Evolutionary conservation across 306 rosid genomes (phyloP).

Genomic region (Citrullus amarus): DNA sequence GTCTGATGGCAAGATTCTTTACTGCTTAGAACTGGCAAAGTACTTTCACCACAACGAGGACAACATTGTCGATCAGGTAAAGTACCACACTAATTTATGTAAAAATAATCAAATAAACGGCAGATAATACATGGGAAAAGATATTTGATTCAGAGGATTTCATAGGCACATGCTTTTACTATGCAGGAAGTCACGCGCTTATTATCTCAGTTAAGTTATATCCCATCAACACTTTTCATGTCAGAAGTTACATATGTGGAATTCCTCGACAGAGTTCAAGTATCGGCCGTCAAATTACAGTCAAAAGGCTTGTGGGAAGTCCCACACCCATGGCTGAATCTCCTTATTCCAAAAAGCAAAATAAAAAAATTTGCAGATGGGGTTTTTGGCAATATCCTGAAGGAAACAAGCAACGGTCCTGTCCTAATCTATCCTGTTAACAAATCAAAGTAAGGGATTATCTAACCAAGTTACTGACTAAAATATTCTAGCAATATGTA

Average conservation of each 20-base stretch:
- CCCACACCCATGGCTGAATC: constrained; percentile 99
- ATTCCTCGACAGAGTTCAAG: constrained; percentile 84
- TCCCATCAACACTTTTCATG: constrained; percentile 67
- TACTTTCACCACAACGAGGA: constrained; percentile 41
- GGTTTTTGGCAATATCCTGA: constrained; percentile 79
- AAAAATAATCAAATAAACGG: not conserved
- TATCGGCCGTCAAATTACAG: constrained; percentile 70
- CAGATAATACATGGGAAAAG: not conserved
- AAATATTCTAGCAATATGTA: not conserved
- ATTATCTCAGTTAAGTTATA: constrained; percentile 38
- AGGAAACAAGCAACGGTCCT: constrained; percentile 65
- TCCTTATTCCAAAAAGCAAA: constrained; percentile 74
- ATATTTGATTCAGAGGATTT: not conserved
- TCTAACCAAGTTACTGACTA: not conserved
- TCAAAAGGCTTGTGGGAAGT: constrained; percentile 91
- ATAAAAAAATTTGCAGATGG: constrained; percentile 57
- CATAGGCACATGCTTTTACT: not conserved
- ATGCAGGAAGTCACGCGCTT: constrained; percentile 58
- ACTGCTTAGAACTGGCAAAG: constrained; percentile 81
- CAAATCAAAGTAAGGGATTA: constrained; percentile 52
- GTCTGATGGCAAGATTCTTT: constrained; percentile 79
- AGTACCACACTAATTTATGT: constrained; percentile 5
- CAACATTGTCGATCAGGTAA: constrained; percentile 42
- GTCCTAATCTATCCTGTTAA: constrained; percentile 84
- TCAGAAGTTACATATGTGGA: constrained; percentile 68